Base-by-base conservation (phyloP, 208 protist genomes). In the Wallacemonas sp. region DNA sequence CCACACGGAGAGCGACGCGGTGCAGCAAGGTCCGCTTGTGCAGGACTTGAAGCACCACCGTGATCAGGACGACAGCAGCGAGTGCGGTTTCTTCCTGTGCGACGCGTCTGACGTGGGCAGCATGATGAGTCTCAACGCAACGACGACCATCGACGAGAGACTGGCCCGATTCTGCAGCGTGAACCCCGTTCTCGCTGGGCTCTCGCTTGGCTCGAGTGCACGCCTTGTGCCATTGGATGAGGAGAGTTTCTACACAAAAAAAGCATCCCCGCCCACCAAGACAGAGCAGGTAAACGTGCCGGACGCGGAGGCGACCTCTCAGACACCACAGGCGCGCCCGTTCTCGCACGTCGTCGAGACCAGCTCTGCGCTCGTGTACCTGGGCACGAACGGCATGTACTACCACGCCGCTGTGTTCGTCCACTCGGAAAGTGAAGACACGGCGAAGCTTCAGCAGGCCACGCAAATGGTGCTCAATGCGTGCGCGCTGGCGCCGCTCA, bases 31-130 rank as follows among this genome's bases (percentile, higher is more conserved):
- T 24, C 52, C 52, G 26, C 52, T 14, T 27, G 52, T 58, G 12
- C 26, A 58, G 2, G 30, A 58, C 17, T 4, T 19, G 19, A 19
- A 16, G 3, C 61, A 26, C 29, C 33, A 24, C 1, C 16, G 46
- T 11, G 32, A 61, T 29, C 29, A 1, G 6, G 8, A 34, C 52
- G 12, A 32, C 19, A 2, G 1, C 24, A 34, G 19, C 46, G 63
- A 52, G 2, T 61, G 17, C 32, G 27, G 33, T 27, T 52, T 16
- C 61, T 69, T 56, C 61, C 65, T 60, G 30, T 56, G 23, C 27
- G 65, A 52, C 68, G 68, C 60, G 24, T 78, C 43, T 2, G 60
- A 30, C 11, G 26, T 49, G 41, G 32, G 46, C 65, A 58, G 29
- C 32, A 8, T 58, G 2, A 11, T 11, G 8, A 17, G 1, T 39